Percentiles rank a stretch among this genome's conserved stretches.
Evolutionary conservation across 495 filamentous ascomycete genomes (phyloP).

Genomic region (Penicillium desertorum): DNA sequence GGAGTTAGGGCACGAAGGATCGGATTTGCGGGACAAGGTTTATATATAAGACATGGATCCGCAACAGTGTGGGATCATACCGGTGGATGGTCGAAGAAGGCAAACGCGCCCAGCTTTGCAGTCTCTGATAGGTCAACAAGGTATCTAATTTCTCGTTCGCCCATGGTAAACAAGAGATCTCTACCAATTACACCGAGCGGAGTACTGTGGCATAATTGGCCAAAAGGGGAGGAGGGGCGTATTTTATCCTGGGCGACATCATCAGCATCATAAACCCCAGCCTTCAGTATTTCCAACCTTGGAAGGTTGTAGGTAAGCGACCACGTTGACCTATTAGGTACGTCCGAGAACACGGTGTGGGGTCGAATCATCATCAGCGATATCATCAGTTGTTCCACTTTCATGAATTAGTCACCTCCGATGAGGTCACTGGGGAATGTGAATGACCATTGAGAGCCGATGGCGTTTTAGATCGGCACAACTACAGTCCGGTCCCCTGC

Average conservation of each 20-base stretch:
- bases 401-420: conserved; percentile 19
- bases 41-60: conserved; percentile 22
- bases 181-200: conserved; percentile 13
- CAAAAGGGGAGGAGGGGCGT: conserved; percentile 8
- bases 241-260: conserved; percentile 19
- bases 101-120: conserved; percentile 12
- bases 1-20: conserved; percentile 19
- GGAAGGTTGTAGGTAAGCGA: not conserved
- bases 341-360: conserved; percentile 9
- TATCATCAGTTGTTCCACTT: conserved; percentile 20
- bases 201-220: conserved; percentile 34
- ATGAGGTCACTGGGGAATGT: conserved; percentile 42
- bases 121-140: conserved; percentile 19
- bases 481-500: conserved; percentile 24
- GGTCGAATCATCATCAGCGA: conserved; percentile 16
- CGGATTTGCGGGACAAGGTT: conserved; percentile 11
- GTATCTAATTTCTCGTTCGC: conserved; percentile 12
- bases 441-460: conserved; percentile 13
- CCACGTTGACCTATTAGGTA: not conserved
- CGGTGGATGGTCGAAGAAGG: conserved; percentile 13
- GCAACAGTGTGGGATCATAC: conserved; percentile 23
- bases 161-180: conserved; percentile 9
- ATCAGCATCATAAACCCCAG: conserved; percentile 15
- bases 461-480: conserved; percentile 23
- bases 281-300: not conserved